phyloP scores from a whole-genome alignment of 208 protist species.

The Crithidia bombi region DNA sequence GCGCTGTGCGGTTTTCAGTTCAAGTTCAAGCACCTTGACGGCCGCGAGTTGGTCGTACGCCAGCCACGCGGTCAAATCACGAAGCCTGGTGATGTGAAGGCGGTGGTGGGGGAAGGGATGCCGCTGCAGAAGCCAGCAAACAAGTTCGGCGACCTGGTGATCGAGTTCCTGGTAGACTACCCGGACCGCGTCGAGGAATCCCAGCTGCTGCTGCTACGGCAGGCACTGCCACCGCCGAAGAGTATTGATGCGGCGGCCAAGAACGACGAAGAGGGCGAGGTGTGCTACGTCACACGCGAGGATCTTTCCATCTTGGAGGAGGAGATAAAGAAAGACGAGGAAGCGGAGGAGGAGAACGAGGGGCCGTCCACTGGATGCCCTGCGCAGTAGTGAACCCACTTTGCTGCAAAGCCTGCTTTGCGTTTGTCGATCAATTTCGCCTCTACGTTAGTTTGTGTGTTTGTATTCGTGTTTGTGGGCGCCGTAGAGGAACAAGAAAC shows the following conservation, averaged over 20 bases:
- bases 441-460: slow-evolving; percentile 17
- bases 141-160: slow-evolving; percentile 70
- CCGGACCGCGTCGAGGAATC: slow-evolving; percentile 47
- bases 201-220: slow-evolving; percentile 47
- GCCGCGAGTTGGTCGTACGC: slow-evolving; percentile 83
- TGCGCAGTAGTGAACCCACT: slow-evolving; percentile 38
- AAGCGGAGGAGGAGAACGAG: slow-evolving; percentile 56
- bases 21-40: slow-evolving; percentile 90
- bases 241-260: slow-evolving; percentile 32
- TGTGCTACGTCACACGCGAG: slow-evolving; percentile 62
- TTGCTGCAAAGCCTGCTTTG: neutral
- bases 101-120: slow-evolving; percentile 83
- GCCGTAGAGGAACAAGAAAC: too few species aligned
- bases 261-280: slow-evolving; percentile 35
- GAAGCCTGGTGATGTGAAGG: slow-evolving; percentile 65
- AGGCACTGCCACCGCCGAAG: slow-evolving; percentile 55
- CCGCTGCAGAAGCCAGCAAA: slow-evolving; percentile 36
- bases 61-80: slow-evolving; percentile 72
- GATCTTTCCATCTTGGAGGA: slow-evolving; percentile 39
- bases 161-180: slow-evolving; percentile 75
- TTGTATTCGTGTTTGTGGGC: neutral
- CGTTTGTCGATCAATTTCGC: too few species aligned
- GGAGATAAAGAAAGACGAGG: slow-evolving; percentile 52
- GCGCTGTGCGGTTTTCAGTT: slow-evolving; percentile 95
- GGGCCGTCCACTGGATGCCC: slow-evolving; percentile 45